These are phyloP conservation scores for Prunella vulgaris DNA, from an alignment of 257 asterid genomes.

Conservation along the genomic window DNA sequence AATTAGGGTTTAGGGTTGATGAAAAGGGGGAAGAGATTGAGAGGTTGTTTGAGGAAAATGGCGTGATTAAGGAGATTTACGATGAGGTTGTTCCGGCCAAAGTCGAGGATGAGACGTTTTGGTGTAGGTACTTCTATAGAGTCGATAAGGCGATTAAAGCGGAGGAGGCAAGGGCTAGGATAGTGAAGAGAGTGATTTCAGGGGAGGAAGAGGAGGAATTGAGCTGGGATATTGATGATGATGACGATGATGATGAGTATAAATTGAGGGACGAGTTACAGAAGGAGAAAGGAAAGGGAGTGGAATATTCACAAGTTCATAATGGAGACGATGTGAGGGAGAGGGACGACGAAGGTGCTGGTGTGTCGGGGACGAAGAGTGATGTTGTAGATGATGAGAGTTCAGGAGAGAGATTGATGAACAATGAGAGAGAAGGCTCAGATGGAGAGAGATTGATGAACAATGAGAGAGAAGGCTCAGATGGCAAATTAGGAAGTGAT, in stretches of 20 bases:
- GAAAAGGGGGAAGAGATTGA: conserved; percentile 54
- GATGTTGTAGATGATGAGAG: too few relatives aligned
- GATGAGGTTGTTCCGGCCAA: conserved; percentile 56
- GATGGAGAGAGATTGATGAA: conserved; percentile 44
- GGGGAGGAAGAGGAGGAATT: conserved; percentile 73
- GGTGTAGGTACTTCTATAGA: conserved; percentile 82
- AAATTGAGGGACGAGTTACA: conserved; percentile 31
- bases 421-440: conserved; percentile 49
- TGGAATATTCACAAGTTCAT: too few relatives aligned
- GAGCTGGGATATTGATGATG: conserved; percentile 81
- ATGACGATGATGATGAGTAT: conserved; percentile 55
- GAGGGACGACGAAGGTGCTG: conserved; percentile 26
- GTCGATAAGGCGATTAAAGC: conserved; percentile 52
- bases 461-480: conserved; percentile 56
- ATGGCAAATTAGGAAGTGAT: conserved; percentile 70
- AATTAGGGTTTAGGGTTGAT: conserved; percentile 51
- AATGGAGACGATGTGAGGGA: too few relatives aligned
- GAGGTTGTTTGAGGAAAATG: conserved; percentile 41
- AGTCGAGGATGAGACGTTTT: conserved; percentile 62
- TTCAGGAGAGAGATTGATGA: conserved; percentile 28
- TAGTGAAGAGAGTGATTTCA: conserved; percentile 55
- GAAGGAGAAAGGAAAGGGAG: conserved; percentile 25
- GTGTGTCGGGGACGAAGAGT: conserved; percentile 36
- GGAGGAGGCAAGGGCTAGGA: conserved; percentile 58
- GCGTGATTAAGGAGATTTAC: conserved; percentile 47